These are phyloP conservation scores for Solanum appendiculatum DNA, from an alignment of 257 asterid species.

Conservation along the genomic window DNA sequence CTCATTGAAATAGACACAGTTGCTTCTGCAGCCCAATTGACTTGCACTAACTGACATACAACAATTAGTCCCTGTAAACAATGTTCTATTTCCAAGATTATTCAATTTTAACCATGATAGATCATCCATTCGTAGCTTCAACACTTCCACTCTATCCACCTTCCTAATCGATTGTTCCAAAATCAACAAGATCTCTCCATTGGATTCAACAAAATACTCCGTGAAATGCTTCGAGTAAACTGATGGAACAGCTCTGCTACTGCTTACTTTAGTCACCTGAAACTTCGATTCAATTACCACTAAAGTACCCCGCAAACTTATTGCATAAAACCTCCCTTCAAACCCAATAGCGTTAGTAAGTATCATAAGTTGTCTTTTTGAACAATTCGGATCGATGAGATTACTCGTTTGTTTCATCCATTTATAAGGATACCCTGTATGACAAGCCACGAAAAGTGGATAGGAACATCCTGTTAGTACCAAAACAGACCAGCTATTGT, in stretches of 20 bases:
- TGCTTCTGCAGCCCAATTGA: neutral
- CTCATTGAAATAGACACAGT: neutral
- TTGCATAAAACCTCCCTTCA: neutral
- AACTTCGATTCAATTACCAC: neutral
- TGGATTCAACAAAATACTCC: slow-evolving; percentile 15
- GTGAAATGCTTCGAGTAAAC: too few species aligned
- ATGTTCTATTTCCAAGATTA: too few species aligned
- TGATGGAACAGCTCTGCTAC: neutral
- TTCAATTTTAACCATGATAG: too few species aligned
- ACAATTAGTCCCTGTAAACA: too few species aligned
- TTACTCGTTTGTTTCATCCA: neutral
- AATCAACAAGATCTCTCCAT: slow-evolving; percentile 15
- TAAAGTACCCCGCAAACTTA: neutral
- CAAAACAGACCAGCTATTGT: too few species aligned
- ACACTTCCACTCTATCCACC: slow-evolving; percentile 27
- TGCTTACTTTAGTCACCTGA: too few species aligned
- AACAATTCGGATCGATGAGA: neutral
- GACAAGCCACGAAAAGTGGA: neutral
- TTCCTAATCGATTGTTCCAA: neutral
- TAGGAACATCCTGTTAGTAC: too few species aligned
- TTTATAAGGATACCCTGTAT: too few species aligned
- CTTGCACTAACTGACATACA: neutral
- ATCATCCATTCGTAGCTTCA: slow-evolving; percentile 1
- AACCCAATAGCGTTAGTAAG: neutral
- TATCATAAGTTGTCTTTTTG: neutral